Evolutionary conservation across 1,284 basidiomycete genomes (phyloP), one percentile per base, ranked within the genome.

Genomic region (Pseudozyma thailandica): DNA sequence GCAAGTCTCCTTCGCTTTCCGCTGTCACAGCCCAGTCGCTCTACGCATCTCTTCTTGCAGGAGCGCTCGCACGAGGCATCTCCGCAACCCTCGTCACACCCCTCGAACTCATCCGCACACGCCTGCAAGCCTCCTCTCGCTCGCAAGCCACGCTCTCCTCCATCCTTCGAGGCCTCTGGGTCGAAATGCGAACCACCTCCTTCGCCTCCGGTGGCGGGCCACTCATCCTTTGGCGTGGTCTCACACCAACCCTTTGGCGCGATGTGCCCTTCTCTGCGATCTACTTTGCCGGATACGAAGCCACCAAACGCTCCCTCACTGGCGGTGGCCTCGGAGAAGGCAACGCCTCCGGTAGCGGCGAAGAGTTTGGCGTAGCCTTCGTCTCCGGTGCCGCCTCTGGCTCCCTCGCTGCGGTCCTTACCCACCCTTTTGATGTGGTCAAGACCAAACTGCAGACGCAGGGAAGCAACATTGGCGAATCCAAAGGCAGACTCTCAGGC

Each of bases 251-350:
- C 6, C 86, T 98, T 8, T 98, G 93, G 93, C 88, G 95, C 56
- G 95, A 98, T 76, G 95, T 98, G 1, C 95, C 95, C 0, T 98
- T 98, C 82, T 94, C 92, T 37, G 95, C 93, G 0, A 86, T 94
- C 43, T 96, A 96, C 78, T 95, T 93, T 91, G 80, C 83, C 1
- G 83, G 82, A 0, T 85, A 85, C 64, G 85, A 85, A 63, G 77
- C 64, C 18, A 74, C 82, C 42, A 84, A 84, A 58, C 50, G 74
- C 13, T 56, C 68, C 27, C 64, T 79, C 16, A 81, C 80, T 0
- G 82, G 84, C 6, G 75, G 81, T 15, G 84, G 84, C 3, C 63
- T 84, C 47, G 84, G 84, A 10, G 84, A 84, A 63, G 70, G 78
- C 7, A 63, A 72, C 15, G 66, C 78, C 0, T 58, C 63, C 5